These are phyloP conservation scores for Mycena maculata DNA, from an alignment of 768 basidiomycete genomes.

Conservation along the genomic window DNA sequence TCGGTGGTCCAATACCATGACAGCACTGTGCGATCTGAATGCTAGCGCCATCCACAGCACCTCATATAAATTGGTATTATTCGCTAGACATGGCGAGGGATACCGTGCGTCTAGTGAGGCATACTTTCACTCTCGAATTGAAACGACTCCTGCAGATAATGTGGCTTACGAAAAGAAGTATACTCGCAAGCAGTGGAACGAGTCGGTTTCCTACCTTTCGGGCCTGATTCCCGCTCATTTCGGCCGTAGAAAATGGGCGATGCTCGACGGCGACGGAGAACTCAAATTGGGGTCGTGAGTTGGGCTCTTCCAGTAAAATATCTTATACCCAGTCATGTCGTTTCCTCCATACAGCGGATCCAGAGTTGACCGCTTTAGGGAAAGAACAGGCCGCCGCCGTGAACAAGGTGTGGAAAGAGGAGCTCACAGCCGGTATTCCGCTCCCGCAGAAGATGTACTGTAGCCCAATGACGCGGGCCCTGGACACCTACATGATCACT, in stretches of 20 bases:
- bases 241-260: constrained; percentile 67
- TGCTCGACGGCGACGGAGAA: constrained; percentile 71
- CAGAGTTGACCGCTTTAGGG: constrained; percentile 70
- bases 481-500: constrained; percentile 65
- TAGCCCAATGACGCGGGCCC: constrained; percentile 73
- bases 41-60: constrained; percentile 47
- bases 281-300: constrained; percentile 81
- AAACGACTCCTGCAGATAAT: constrained; percentile 63
- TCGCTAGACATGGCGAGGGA: constrained; percentile 80
- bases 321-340: not conserved
- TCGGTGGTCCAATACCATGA: constrained; percentile 62
- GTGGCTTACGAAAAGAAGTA: constrained; percentile 5
- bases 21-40: constrained; percentile 61
- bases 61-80: constrained; percentile 72
- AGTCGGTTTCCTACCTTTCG: constrained; percentile 51
- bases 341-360: constrained; percentile 73
- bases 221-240: not conserved
- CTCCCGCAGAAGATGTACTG: constrained; percentile 67
- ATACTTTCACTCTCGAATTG: not conserved
- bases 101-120: constrained; percentile 61
- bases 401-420: constrained; percentile 59
- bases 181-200: constrained; percentile 58
- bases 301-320: not conserved
- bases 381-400: constrained; percentile 64
- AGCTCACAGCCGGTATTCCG: constrained; percentile 57